Conservation (phyloP, 2,329 filamentous ascomycete genomes). For the Beauveria rudraprayagi region DNA sequence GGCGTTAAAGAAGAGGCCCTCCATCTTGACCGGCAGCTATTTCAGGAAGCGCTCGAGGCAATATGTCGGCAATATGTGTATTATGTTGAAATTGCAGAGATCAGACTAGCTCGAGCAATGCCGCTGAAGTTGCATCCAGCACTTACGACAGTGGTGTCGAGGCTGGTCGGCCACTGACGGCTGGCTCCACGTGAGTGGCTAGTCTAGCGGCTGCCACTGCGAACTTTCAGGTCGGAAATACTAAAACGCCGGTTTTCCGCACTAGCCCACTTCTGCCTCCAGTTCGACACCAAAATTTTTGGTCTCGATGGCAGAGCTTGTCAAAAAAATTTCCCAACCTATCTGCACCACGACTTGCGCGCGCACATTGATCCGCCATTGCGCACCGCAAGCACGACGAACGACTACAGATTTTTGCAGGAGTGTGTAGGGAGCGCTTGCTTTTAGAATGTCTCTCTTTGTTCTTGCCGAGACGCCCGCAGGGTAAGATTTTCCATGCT, state of each 20-base stretch:
- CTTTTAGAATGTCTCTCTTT: slow-evolving; percentile 70
- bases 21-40: slow-evolving; percentile 49
- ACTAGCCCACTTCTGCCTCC: slow-evolving; percentile 7
- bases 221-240: slow-evolving; percentile 1
- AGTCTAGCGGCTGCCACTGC: background rate
- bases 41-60: background rate
- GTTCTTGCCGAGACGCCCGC: slow-evolving; percentile 91
- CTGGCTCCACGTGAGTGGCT: slow-evolving; percentile 6
- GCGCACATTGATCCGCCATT: slow-evolving; percentile 29
- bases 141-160: slow-evolving; percentile 5
- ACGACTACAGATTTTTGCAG: slow-evolving; percentile 24
- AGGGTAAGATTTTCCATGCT: slow-evolving; percentile 41
- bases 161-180: slow-evolving; percentile 3
- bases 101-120: slow-evolving; percentile 6
- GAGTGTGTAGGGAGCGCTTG: slow-evolving; percentile 22
- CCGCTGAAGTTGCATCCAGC: background rate
- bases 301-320: slow-evolving; percentile 31
- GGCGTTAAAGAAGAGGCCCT: slow-evolving; percentile 90
- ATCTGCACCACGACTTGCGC: slow-evolving; percentile 23
- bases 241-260: slow-evolving; percentile 7
- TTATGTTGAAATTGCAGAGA: slow-evolving; percentile 10
- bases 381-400: slow-evolving; percentile 29
- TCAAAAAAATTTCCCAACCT: slow-evolving; percentile 33
- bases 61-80: background rate
- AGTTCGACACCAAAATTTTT: slow-evolving; percentile 16